Percentiles rank a stretch among this genome's conserved stretches.
Conservation (phyloP, 208 protist species). For the Acanthamoeba divionensis region DNA sequence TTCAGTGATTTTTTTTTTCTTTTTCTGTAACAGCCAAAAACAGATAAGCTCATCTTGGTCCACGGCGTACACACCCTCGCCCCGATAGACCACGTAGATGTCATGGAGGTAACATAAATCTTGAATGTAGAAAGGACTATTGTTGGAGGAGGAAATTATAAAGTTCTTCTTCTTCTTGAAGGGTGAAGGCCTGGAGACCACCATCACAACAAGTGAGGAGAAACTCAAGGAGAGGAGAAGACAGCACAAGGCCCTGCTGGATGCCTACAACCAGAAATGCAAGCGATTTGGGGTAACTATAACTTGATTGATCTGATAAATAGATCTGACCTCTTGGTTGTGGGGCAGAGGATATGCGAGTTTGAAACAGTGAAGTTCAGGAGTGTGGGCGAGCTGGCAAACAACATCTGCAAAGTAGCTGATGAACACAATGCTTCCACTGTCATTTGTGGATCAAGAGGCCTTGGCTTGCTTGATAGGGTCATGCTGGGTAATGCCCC, state of each 20-base stretch:
- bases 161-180: neutral
- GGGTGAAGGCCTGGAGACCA: neutral
- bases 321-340: neutral
- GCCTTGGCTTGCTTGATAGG: neutral
- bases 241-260: constrained; percentile 21
- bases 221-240: neutral
- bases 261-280: neutral
- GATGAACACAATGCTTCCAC: neutral
- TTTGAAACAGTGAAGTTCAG: constrained; percentile 18
- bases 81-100: neutral
- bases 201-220: neutral
- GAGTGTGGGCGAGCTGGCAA: neutral
- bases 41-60: constrained; percentile 5
- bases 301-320: neutral
- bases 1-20: neutral
- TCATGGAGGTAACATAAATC: neutral
- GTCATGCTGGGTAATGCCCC: constrained; percentile 5
- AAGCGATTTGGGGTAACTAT: neutral
- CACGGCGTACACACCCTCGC: neutral
- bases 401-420: constrained; percentile 34
- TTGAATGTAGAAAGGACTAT: neutral
- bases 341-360: neutral
- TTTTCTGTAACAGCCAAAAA: neutral
- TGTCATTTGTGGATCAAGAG: constrained; percentile 1
- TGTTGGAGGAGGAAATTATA: neutral